Conservation (phyloP, 257 asterid genomes). For the Nicotiana undulata region DNA sequence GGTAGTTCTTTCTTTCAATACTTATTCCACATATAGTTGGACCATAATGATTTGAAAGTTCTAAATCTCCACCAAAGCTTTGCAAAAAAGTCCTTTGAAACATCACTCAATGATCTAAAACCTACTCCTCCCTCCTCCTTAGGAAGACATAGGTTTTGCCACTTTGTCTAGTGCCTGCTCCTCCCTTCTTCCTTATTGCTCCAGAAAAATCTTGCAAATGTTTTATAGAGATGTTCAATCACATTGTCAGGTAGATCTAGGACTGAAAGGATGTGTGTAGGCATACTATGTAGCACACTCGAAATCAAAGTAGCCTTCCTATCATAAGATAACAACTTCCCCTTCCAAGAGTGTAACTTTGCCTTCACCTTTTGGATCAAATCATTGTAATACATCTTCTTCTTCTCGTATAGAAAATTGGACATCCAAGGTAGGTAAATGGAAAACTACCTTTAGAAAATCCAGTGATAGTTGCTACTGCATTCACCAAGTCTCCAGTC, state of each 20-base stretch:
- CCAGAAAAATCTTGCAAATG: not conserved
- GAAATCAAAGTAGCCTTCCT: not conserved
- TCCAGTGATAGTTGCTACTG: not conserved
- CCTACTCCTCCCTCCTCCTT: not conserved
- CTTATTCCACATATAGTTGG: not conserved
- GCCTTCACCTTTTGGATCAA: not conserved
- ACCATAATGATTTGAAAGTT: not conserved
- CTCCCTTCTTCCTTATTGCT: not conserved
- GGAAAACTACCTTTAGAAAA: not conserved
- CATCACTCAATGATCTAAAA: not conserved
- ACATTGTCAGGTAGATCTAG: not conserved
- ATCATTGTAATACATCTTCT: not conserved
- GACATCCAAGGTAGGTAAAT: not conserved
- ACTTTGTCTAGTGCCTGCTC: not conserved
- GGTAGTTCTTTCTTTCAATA: not conserved
- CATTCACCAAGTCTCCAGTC: not conserved
- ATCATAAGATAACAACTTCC: not conserved
- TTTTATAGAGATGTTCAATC: too few relatives aligned
- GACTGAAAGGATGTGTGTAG: not conserved
- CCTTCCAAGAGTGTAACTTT: not conserved
- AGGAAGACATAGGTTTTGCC: not conserved
- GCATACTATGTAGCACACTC: not conserved
- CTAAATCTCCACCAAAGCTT: not conserved
- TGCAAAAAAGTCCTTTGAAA: not conserved
- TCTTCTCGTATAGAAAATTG: not conserved